phyloP scores from a whole-genome alignment of 495 filamentous ascomycete genomes.

The Lophiostoma macrostomum region DNA sequence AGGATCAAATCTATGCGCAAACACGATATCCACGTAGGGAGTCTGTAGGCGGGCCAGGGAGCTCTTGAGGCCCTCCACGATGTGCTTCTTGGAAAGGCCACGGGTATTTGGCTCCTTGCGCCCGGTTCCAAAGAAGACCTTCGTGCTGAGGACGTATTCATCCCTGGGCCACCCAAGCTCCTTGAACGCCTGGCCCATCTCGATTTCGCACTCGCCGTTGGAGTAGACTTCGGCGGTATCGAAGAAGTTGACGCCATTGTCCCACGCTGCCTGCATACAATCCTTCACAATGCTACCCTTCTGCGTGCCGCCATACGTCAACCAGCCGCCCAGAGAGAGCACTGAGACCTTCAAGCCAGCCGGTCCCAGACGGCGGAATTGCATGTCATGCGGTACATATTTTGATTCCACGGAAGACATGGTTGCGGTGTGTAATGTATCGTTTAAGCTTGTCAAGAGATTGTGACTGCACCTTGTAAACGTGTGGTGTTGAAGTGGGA shows the following conservation, averaged over 20 bases:
- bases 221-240: conserved; percentile 55
- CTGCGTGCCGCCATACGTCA: conserved; percentile 41
- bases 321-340: conserved; percentile 41
- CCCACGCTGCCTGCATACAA: conserved; percentile 50
- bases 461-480: background rate
- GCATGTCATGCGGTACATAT: conserved; percentile 34
- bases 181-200: conserved; percentile 58
- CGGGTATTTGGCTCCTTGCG: conserved; percentile 51
- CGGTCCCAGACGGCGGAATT: conserved; percentile 44
- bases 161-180: conserved; percentile 49
- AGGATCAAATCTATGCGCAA: conserved; percentile 47
- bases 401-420: conserved; percentile 34
- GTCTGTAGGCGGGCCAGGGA: conserved; percentile 45
- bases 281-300: conserved; percentile 44
- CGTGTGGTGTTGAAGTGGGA: background rate
- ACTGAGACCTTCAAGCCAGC: conserved; percentile 45
- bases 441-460: background rate
- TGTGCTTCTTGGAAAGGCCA: conserved; percentile 47
- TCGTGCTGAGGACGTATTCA: conserved; percentile 48
- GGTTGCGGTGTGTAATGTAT: background rate
- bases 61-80: conserved; percentile 50
- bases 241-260: conserved; percentile 55
- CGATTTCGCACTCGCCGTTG: conserved; percentile 54
- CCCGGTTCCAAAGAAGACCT: conserved; percentile 46
- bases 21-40: conserved; percentile 50